Percentiles rank a stretch among this genome's conserved stretches.
Evolutionary conservation across 2,329 filamentous ascomycete species (phyloP).

Genomic region (Xylariaceae sp.): DNA sequence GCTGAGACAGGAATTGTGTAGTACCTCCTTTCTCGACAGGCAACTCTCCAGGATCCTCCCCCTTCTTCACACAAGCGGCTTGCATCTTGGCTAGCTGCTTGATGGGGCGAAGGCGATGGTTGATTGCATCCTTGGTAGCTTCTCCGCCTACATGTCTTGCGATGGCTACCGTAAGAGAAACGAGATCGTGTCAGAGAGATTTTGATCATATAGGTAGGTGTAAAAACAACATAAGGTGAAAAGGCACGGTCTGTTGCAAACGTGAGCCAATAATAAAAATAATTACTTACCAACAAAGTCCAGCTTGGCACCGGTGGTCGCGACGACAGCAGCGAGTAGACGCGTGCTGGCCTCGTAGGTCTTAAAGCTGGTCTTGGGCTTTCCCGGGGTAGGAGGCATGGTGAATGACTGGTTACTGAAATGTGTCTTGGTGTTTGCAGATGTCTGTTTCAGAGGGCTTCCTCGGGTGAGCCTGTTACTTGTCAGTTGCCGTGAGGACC

Average conservation of each 20-base stretch:
- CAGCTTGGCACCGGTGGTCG: conserved; percentile 60
- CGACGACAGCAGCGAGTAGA: conserved; percentile 66
- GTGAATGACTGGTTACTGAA: conserved; percentile 16
- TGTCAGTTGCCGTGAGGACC: neutral
- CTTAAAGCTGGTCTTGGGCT: conserved; percentile 60
- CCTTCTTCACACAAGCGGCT: conserved; percentile 36
- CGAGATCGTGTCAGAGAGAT: conserved; percentile 14
- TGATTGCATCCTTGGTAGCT: conserved; percentile 43
- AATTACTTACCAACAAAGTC: conserved; percentile 65
- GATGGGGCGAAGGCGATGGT: conserved; percentile 49
- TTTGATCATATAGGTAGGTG: no score
- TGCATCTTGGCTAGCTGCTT: conserved; percentile 49
- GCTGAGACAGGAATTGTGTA: conserved; percentile 7
- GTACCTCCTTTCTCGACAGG: conserved; percentile 48
- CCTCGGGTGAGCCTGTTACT: neutral
- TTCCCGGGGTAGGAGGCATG: conserved; percentile 51
- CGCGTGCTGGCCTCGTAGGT: conserved; percentile 66
- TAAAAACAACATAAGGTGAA: no score
- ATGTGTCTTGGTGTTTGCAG: neutral
- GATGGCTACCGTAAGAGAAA: conserved; percentile 29
- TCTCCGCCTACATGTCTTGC: conserved; percentile 42
- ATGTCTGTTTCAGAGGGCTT: no score
- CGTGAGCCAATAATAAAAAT: neutral
- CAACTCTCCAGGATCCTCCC: conserved; percentile 45
- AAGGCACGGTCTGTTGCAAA: neutral